phyloP scores from a whole-genome alignment of 148 eudicot genomes.

The Rhododendron williamsianum region DNA sequence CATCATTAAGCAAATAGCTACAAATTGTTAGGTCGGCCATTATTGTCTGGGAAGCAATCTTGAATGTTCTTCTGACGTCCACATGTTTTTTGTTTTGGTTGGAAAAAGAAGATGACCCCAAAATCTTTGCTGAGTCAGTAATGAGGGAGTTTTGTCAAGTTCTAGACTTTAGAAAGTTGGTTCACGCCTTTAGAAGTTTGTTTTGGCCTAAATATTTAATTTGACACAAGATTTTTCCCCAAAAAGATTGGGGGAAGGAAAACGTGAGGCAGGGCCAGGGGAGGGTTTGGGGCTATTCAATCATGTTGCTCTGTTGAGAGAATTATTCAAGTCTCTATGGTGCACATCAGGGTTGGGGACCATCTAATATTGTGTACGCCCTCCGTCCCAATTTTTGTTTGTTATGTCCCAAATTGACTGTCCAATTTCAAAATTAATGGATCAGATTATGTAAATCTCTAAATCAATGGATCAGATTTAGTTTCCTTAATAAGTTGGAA shows the following conservation, averaged over 20 bases:
- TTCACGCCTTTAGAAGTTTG: neutral
- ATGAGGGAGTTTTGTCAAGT: neutral
- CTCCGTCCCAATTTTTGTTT: too few species aligned
- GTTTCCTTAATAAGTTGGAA: too few species aligned
- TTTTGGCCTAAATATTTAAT: neutral
- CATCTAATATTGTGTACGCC: neutral
- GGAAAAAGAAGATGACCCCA: neutral
- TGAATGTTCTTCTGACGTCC: neutral
- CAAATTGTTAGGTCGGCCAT: neutral
- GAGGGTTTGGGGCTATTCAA: neutral
- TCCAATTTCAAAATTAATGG: too few species aligned
- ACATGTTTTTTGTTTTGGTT: neutral
- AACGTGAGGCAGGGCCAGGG: neutral
- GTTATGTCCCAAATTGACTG: too few species aligned
- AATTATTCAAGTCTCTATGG: neutral
- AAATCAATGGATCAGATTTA: too few species aligned
- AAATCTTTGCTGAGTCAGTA: neutral
- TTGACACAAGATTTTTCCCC: neutral
- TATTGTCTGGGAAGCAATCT: neutral
- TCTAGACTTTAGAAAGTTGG: neutral
- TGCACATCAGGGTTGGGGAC: neutral
- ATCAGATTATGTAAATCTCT: too few species aligned
- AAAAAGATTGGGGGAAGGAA: neutral
- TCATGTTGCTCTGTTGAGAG: neutral
- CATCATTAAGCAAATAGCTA: neutral